Evolutionary conservation across 23 red algal species (phyloP).

Genomic region (Gracilaria domingensis): DNA sequence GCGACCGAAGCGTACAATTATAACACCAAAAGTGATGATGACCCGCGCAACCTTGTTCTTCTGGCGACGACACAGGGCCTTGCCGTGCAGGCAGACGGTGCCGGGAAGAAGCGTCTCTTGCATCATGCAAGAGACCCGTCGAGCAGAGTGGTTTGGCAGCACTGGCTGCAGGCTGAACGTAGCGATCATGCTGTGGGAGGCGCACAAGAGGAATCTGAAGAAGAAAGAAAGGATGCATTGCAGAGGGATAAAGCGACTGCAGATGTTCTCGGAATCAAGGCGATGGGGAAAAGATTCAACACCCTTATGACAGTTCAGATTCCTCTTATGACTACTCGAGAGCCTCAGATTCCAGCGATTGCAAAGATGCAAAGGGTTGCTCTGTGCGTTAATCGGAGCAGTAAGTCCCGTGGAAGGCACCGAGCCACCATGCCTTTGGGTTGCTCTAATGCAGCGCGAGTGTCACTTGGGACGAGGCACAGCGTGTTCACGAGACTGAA

Average conservation of each 20-base stretch:
- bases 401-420: too few species aligned
- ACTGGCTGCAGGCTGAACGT: constrained; percentile 31
- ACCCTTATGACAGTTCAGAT: constrained; percentile 22
- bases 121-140: not conserved
- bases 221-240: constrained; percentile 18
- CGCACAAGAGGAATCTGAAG: not conserved
- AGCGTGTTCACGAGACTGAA: not conserved
- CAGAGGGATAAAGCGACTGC: not conserved
- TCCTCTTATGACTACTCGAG: too few species aligned
- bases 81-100: not conserved
- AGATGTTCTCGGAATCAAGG: not conserved
- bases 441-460: constrained; percentile 5
- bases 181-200: not conserved
- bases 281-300: constrained; percentile 31
- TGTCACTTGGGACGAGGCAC: not conserved
- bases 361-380: too few species aligned
- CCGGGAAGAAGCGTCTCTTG: constrained; percentile 7
- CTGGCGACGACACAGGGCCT: constrained; percentile 23
- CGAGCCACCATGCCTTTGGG: too few species aligned
- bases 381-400: too few species aligned
- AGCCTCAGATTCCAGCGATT: too few species aligned
- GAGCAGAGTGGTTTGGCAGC: not conserved
- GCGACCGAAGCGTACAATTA: constrained; percentile 33
- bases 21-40: not conserved
- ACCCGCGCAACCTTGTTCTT: constrained; percentile 13